Evolutionary conservation across 768 basidiomycete species (phyloP), one percentile per base, ranked within the genome.

Genomic region (Chiua virens): DNA sequence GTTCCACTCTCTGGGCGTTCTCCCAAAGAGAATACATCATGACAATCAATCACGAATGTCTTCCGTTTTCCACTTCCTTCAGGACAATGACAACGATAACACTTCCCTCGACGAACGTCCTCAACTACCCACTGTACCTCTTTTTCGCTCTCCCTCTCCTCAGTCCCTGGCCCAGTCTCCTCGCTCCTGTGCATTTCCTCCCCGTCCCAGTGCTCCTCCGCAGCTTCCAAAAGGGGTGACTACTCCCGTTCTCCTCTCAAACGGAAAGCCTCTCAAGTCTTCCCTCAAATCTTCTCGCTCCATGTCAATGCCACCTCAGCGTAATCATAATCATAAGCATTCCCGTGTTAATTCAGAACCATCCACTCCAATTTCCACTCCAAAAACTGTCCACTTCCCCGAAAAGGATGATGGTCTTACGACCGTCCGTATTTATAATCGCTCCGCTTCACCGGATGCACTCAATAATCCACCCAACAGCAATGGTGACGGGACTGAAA

Each of bases 361-460:
- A 0, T 68, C 80, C 1, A 83, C 86, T 1, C 87, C 76, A 0
- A 47, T 80, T 0, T 46, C 53, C 25, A 72, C 75, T 11, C 81
- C 80, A 2, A 96, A 96, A 73, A 86, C 83, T 45, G 95, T 98
- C 0, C 94, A 95, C 65, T 98, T 98, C 59, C 88, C 92, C 13
- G 76, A 79, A 43, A 75, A 80, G 52, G 78, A 79, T 38, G 75
- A 78, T n/a, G 79, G 72, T 1, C 73, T 89, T 21, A 82, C 81
- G 23, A 82, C 79, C 2, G 77, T 90, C 38, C 73, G 80, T 14
- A 53, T 89, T 8, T 90, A 81, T 71, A 79, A 66, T 60, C 82
- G 79, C 60, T 81, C 75, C 49, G 95, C 83, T 47, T 83, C 76
- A 63, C 96, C 85, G 46, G 87, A 80, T 40, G 78, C 71, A 71